A percentile compares a stretch with the other conserved stretches of the same genome.
phyloP scores from a whole-genome alignment of 441 rosid species.

The Croton setiger region DNA sequence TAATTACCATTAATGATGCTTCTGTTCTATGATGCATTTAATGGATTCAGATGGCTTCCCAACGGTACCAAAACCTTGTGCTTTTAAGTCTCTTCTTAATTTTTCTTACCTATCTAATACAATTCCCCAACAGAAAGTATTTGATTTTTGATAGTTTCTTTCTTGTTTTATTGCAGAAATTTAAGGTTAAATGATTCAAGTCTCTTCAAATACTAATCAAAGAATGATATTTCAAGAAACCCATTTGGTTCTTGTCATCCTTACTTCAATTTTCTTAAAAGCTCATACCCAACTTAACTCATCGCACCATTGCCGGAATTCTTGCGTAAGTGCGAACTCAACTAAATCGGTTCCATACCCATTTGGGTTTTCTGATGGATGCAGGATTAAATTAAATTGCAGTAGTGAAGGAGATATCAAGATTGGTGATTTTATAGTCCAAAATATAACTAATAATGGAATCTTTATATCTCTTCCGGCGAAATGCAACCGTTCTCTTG shows the following conservation, averaged over 20 bases:
- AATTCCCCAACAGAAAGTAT: slow-evolving; percentile 14
- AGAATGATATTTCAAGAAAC: slow-evolving; percentile 29
- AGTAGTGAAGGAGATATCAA: background rate
- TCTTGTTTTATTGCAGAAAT: slow-evolving; percentile 14
- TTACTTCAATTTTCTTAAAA: slow-evolving; percentile 7
- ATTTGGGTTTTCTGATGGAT: slow-evolving; percentile 54
- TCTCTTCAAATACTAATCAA: background rate
- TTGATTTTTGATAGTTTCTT: slow-evolving; percentile 4
- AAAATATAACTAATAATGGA: slow-evolving; percentile 40
- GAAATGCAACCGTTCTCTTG: slow-evolving; percentile 46
- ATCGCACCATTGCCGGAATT: background rate
- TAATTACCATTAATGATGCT: slow-evolving; percentile 24
- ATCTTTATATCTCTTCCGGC: slow-evolving; percentile 40
- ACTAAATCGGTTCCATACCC: slow-evolving; percentile 40
- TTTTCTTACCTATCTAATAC: background rate
- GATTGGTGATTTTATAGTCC: slow-evolving; percentile 46
- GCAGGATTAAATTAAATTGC: slow-evolving; percentile 46
- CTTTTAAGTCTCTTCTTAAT: slow-evolving; percentile 5
- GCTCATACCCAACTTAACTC: slow-evolving; percentile 19
- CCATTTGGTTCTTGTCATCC: slow-evolving; percentile 9
- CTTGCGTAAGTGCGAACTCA: slow-evolving; percentile 34
- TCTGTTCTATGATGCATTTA: slow-evolving; percentile 38
- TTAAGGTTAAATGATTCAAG: slow-evolving; percentile 14
- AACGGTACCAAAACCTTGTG: slow-evolving; percentile 27
- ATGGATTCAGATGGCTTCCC: slow-evolving; percentile 40